A percentile compares a stretch with the other conserved stretches of the same genome.
Evolutionary conservation across 108 stramenopile genomes (phyloP).

Genomic region (Phaeodactylum tricornutum): DNA sequence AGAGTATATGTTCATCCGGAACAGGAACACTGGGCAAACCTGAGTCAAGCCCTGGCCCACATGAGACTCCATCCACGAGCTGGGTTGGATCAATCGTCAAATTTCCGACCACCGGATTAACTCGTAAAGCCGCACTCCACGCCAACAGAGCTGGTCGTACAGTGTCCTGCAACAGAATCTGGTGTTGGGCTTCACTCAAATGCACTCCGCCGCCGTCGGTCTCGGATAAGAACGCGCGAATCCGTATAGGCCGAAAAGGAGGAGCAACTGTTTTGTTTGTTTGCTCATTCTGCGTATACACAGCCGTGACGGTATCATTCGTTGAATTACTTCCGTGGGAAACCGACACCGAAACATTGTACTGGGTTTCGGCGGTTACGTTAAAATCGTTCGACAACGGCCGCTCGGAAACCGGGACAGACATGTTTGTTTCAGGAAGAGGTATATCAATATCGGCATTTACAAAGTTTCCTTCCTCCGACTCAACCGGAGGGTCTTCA

Average conservation of each 20-base stretch:
- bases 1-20: slow-evolving; percentile 36
- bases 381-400: not conserved
- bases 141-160: slow-evolving; percentile 62
- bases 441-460: not conserved
- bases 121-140: slow-evolving; percentile 68
- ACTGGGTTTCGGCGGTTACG: not conserved
- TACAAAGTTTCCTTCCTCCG: not conserved
- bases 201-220: slow-evolving; percentile 28
- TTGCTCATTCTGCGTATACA: too few species aligned
- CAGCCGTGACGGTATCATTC: too few species aligned
- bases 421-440: too few species aligned
- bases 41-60: slow-evolving; percentile 69
- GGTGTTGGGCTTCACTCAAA: slow-evolving; percentile 29
- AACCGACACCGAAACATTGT: not conserved
- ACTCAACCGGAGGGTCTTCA: too few species aligned
- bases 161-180: slow-evolving; percentile 54
- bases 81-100: slow-evolving; percentile 61
- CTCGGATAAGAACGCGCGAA: slow-evolving; percentile 57
- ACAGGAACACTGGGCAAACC: slow-evolving; percentile 55
- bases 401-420: not conserved
- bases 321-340: too few species aligned
- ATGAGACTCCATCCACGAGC: slow-evolving; percentile 50
- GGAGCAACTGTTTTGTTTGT: too few species aligned
- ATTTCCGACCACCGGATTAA: slow-evolving; percentile 57
- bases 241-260: slow-evolving; percentile 64